Percentiles rank a stretch among this genome's conserved stretches.
These are phyloP conservation scores for Pythium angustatum DNA, from an alignment of 352 stramenopile genomes.

Conservation along the genomic window DNA sequence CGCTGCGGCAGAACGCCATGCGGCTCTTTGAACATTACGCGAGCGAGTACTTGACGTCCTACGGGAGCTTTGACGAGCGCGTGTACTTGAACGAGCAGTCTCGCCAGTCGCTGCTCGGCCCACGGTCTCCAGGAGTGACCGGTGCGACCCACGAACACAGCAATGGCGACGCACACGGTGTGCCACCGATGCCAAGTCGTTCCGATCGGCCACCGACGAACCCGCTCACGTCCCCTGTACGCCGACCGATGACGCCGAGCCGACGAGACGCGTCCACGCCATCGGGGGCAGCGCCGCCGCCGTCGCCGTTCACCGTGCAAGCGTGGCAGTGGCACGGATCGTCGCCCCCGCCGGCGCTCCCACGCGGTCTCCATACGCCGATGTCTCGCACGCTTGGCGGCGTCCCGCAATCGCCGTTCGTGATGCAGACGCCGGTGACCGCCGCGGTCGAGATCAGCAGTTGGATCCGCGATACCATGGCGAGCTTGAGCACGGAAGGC, in stretches of 20 bases:
- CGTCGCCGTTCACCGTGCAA: constrained; percentile 49
- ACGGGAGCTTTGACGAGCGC: constrained; percentile 34
- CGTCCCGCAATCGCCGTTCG: constrained; percentile 40
- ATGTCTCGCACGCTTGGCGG: constrained; percentile 24
- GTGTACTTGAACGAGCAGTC: constrained; percentile 39
- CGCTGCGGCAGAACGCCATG: constrained; percentile 28
- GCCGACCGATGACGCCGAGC: constrained; percentile 23
- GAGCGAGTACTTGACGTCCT: constrained; percentile 18
- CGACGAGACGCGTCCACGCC: constrained; percentile 21
- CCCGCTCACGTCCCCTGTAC: constrained; percentile 23
- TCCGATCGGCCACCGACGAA: constrained; percentile 14
- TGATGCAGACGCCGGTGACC: constrained; percentile 70
- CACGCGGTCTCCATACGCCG: constrained; percentile 36
- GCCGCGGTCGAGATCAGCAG: constrained; percentile 81
- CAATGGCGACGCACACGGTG: constrained; percentile 23
- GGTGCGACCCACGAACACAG: background rate
- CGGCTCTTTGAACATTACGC: constrained; percentile 31
- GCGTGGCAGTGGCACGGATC: constrained; percentile 77
- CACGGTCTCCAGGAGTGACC: constrained; percentile 15
- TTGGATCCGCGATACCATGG: constrained; percentile 73
- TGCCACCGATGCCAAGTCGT: constrained; percentile 19
- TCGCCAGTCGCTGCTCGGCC: constrained; percentile 32
- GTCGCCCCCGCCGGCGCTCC: constrained; percentile 41
- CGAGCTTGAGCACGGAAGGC: background rate
- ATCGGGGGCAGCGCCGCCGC: constrained; percentile 27